Percentiles rank a stretch among this genome's conserved stretches.
Conservation (phyloP, 768 basidiomycete genomes). For the Russula griseocarnosa region DNA sequence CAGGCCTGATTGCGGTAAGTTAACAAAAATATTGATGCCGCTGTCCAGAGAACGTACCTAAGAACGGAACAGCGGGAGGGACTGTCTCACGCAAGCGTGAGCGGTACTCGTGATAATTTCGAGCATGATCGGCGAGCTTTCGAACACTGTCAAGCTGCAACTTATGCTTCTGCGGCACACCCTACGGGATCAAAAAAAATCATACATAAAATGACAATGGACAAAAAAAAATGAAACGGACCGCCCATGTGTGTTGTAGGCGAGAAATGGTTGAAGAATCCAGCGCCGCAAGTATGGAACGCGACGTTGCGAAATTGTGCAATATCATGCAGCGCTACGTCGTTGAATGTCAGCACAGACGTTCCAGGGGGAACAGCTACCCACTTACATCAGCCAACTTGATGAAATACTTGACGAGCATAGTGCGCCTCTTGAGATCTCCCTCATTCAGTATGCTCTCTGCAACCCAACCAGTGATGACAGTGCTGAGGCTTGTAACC, state of each 20-base stretch:
- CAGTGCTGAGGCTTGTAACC: conserved; percentile 83
- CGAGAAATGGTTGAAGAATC: conserved; percentile 94
- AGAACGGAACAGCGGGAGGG: conserved; percentile 91
- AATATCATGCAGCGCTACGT: conserved; percentile 75
- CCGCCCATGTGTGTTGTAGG: conserved; percentile 89
- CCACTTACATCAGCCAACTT: conserved; percentile 82
- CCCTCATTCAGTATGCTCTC: conserved; percentile 89
- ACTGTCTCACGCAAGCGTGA: conserved; percentile 79
- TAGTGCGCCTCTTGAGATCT: conserved; percentile 79
- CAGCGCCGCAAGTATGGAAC: conserved; percentile 89
- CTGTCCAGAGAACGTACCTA: conserved; percentile 50
- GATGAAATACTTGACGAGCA: conserved; percentile 85
- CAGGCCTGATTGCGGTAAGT: conserved; percentile 47
- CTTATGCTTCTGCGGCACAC: conserved; percentile 81
- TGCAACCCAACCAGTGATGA: conserved; percentile 93
- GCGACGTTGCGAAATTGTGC: conserved; percentile 88
- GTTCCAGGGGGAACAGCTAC: conserved; percentile 2
- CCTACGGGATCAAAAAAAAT: conserved; percentile 42
- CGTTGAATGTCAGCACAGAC: conserved; percentile 15
- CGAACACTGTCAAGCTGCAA: conserved; percentile 73
- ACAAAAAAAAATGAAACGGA: conserved; percentile 40
- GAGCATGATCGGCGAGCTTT: conserved; percentile 83
- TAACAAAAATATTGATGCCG: conserved; percentile 13
- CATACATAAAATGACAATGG: neutral
- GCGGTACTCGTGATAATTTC: conserved; percentile 91